phyloP scores from a whole-genome alignment of 805 yeast genomes.

The Saturnispora ahearnii region DNA sequence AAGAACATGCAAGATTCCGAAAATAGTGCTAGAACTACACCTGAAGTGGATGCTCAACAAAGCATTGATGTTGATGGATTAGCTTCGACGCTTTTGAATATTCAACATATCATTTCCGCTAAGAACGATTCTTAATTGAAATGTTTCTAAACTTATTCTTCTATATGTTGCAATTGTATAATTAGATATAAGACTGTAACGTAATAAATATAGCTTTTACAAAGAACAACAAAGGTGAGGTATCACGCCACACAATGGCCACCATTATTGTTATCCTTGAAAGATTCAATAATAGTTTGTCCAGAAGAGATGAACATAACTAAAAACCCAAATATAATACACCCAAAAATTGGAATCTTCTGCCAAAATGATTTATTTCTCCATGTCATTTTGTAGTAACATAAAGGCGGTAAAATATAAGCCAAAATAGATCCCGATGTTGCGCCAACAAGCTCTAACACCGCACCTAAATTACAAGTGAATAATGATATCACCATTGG shows the following conservation, averaged over 20 bases:
- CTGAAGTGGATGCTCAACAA: not conserved
- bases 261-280: conserved; percentile 31
- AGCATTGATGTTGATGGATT: not conserved
- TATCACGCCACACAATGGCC: conserved; percentile 37
- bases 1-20: not conserved
- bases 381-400: conserved; percentile 59
- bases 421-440: conserved; percentile 91
- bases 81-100: not conserved
- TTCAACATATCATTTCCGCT: not conserved
- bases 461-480: conserved; percentile 84
- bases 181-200: not conserved
- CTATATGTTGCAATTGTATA: not conserved
- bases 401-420: conserved; percentile 81
- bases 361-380: conserved; percentile 32
- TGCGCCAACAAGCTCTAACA: conserved; percentile 84
- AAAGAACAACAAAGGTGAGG: no score
- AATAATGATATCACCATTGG: conserved; percentile 71
- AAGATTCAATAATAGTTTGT: conserved; percentile 51
- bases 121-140: not conserved
- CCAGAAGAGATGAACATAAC: conserved; percentile 77
- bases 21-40: not conserved
- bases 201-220: not conserved
- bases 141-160: not conserved
- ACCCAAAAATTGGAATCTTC: conserved; percentile 48
- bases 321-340: conserved; percentile 61